Evolutionary conservation across 2,329 filamentous ascomycete species (phyloP).

Genomic region (Penicillium sp.): DNA sequence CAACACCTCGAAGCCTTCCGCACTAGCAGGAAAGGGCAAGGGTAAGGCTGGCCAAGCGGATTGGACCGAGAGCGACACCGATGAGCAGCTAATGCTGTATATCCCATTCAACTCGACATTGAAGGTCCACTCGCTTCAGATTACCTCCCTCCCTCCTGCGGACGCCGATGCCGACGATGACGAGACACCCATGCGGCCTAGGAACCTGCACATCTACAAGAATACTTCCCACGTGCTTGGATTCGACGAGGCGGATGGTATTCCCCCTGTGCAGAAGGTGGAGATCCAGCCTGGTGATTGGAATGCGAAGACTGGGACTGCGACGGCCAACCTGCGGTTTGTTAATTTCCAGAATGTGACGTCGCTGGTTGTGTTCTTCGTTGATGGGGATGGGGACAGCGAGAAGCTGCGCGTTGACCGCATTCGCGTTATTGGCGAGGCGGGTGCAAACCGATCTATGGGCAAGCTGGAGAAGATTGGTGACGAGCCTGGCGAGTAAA

Average conservation of each 20-base stretch:
- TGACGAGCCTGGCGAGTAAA: slow-evolving; percentile 65
- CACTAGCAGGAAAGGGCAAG: slow-evolving; percentile 48
- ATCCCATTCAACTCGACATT: slow-evolving; percentile 83
- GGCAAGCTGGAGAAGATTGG: slow-evolving; percentile 95
- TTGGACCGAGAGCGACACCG: slow-evolving; percentile 94
- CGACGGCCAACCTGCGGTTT: slow-evolving; percentile 72
- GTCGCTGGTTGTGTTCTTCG: slow-evolving; percentile 83
- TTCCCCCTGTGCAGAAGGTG: slow-evolving; percentile 75
- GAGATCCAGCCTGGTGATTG: slow-evolving; percentile 75
- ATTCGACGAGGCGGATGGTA: slow-evolving; percentile 91
- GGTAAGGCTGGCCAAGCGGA: slow-evolving; percentile 64
- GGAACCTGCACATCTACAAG: slow-evolving; percentile 78
- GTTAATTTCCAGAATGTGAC: slow-evolving; percentile 97
- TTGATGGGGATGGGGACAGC: slow-evolving; percentile 76
- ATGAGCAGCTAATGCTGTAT: slow-evolving; percentile 93
- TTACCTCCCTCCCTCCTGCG: slow-evolving; percentile 73
- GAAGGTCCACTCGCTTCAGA: slow-evolving; percentile 83
- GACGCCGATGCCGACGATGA: slow-evolving; percentile 59
- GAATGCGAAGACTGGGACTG: slow-evolving; percentile 71
- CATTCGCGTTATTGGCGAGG: slow-evolving; percentile 73
- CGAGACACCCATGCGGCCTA: slow-evolving; percentile 76
- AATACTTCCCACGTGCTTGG: slow-evolving; percentile 89
- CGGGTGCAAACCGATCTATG: slow-evolving; percentile 86
- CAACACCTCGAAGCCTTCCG: slow-evolving; percentile 64
- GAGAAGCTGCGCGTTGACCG: slow-evolving; percentile 76